Evolutionary conservation across 2,329 filamentous ascomycete species (phyloP).

Genomic region (Aspergillus uvarum): DNA sequence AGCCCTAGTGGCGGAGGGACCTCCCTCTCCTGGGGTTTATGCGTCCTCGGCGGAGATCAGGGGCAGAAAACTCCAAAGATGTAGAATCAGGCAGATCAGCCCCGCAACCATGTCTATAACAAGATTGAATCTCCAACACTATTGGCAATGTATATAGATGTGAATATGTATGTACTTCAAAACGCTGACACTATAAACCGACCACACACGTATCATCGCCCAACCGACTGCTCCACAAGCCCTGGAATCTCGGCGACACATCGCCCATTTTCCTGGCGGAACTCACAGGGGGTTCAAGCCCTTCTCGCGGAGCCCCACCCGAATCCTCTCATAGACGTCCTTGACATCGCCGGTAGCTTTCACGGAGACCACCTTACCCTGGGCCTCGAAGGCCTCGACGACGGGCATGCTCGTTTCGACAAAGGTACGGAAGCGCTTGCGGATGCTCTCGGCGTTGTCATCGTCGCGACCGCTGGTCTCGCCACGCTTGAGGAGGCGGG

Average conservation of each 20-base stretch:
- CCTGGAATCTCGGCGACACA: neutral
- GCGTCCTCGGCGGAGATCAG: neutral
- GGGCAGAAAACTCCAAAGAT: no score
- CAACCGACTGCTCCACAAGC: neutral
- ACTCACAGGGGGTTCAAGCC: slow-evolving; percentile 34
- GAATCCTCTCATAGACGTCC: slow-evolving; percentile 59
- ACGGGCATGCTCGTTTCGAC: slow-evolving; percentile 97
- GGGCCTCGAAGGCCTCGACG: slow-evolving; percentile 75
- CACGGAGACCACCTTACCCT: slow-evolving; percentile 78
- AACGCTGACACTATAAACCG: neutral
- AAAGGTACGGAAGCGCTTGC: slow-evolving; percentile 93
- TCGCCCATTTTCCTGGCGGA: neutral
- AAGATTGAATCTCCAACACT: neutral
- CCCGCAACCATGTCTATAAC: neutral
- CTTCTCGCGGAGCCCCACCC: slow-evolving; percentile 47
- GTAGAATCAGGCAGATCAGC: no score
- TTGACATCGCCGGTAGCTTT: slow-evolving; percentile 68
- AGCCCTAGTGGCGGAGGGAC: neutral
- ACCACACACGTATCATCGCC: neutral
- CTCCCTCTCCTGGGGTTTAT: neutral
- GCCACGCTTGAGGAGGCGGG: slow-evolving; percentile 78
- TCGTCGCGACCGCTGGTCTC: slow-evolving; percentile 90
- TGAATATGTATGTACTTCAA: neutral
- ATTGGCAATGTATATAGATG: neutral
- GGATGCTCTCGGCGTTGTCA: slow-evolving; percentile 93